phyloP scores from a whole-genome alignment of 2,329 filamentous ascomycete genomes.

The Leptosphaerulina australis region DNA sequence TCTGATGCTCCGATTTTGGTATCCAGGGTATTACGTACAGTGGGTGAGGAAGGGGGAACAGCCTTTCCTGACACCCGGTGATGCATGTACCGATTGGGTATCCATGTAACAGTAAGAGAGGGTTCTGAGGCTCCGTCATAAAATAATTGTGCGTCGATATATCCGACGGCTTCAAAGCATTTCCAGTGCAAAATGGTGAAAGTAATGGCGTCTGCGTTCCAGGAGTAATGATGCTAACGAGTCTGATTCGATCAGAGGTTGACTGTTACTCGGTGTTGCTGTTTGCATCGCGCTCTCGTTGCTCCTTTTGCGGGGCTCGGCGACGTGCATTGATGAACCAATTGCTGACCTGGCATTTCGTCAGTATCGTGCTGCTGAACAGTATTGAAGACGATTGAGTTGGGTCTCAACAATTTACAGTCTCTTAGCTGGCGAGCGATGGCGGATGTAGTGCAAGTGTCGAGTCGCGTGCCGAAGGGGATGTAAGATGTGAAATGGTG shows the following conservation, averaged over 20 bases:
- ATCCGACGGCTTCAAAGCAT: constrained; percentile 12
- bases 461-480: constrained; percentile 57
- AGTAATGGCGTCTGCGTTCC: not conserved
- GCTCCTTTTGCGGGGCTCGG: constrained; percentile 51
- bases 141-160: constrained; percentile 1
- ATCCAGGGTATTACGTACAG: constrained; percentile 26
- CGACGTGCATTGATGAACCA: constrained; percentile 82
- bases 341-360: constrained; percentile 64
- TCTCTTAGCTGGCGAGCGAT: too few species aligned
- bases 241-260: not conserved
- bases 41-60: not conserved
- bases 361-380: constrained; percentile 17
- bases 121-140: not conserved
- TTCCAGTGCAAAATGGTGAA: constrained; percentile 12
- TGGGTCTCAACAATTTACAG: too few species aligned
- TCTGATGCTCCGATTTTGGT: constrained; percentile 26
- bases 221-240: not conserved
- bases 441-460: constrained; percentile 32
- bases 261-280: constrained; percentile 8
- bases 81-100: constrained; percentile 6
- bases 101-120: constrained; percentile 2
- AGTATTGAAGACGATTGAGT: not conserved
- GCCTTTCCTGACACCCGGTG: constrained; percentile 1
- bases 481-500: too few species aligned
- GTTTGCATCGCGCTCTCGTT: constrained; percentile 35